Base-by-base conservation (phyloP, 768 basidiomycete species). In the Tubosaeta brunneosetosa region DNA sequence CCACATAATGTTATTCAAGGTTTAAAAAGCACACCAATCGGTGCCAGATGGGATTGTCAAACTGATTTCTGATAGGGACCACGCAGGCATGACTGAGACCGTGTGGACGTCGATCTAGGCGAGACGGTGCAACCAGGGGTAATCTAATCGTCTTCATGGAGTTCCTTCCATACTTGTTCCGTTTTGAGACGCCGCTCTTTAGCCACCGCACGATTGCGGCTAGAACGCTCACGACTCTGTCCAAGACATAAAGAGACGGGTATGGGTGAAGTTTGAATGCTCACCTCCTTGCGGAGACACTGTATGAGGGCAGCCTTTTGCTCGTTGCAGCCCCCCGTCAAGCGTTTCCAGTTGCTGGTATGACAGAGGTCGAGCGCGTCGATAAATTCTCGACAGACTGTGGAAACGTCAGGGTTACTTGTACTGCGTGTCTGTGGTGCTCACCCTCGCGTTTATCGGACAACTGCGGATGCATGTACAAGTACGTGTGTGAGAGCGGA, bases 331-430 rank as follows among this genome's bases (percentile, higher is more conserved):
- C 75, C 78, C 19, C 88, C 88, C 1, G 82, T 79, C 55, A 85
- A 76, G 56, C 81, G 80, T 25, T 77, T 76, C 84, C 85, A 88
- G 50, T 66, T 74, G 61, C 73, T 78, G 17, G 72, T 64, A 62
- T 91, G 88, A 62, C 88, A 91, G 44, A 77, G 71, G 46, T 89
- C 79, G 25, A 91, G 81, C 2, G 88, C 88, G 57, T 88, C 72
- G 50, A 91, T 87, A 63, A 91, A 84, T 16, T 88, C 86, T 62
- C 74, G 79, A 74, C 88, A 91, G 34, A 74, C 88, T 90, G 44
- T 50, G 47, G 49, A 59, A 38, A 8, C 25, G 51, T 63, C 50
- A 59, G 38, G 41, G 34, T 16, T 31, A 29, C n/a, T 32, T 19
- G 40, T 34, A 25, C 34, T 53, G 13, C 9, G 17, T 8, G 19